Evolutionary conservation across 2,329 filamentous ascomycete genomes (phyloP), one percentile per base, ranked within the genome.

Genomic region (Phaeomoniella chlamydospora): DNA sequence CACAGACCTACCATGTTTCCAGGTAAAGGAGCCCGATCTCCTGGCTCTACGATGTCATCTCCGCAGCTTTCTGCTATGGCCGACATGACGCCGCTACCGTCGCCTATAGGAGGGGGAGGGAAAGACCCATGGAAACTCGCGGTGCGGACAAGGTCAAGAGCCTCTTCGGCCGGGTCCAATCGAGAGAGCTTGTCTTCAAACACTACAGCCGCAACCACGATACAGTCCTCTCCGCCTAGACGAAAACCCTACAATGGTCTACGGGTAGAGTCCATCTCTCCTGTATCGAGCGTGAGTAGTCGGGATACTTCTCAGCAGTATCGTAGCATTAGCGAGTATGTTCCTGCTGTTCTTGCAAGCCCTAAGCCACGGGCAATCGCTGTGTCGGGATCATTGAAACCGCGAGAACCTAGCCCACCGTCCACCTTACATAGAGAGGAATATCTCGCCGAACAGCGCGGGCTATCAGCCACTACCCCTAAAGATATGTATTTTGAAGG

Each of bases 251-350:
- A 70, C 71, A 31, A 47, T 52, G 3, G 54, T 56, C 18, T 50
- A 52, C 34, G 54, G 55, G 13, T 45, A 55, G 32, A 45, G 51
- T 26, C 22, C 6, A 26, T n/a, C 22, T n/a, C 6, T 6, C 22
- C 22, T 6, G n/a, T 26, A 26, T n/a, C n/a, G n/a, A n/a, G n/a
- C n/a, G n/a, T n/a, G n/a, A n/a, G n/a, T n/a, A n/a, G n/a, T n/a
- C 22, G n/a, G 6, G 22, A 26, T n/a, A n/a, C n/a, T 26, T 6
- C n/a, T 9, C 22, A 26, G 9, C 9, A 26, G n/a, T 26, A 90
- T 54, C 72, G 87, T 47, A 94, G 87, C 56, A 63, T 90, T 16
- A 94, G 86, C 61, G 87, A 94, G 44, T 94, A 93, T 55, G 69
- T 76, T 0, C 85, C 86, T 2, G 81, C 90, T 37, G 62, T 72